A percentile compares a stretch with the other conserved stretches of the same genome.
Conservation (phyloP, 768 basidiomycete genomes). For the Daedaleopsis nitida region DNA sequence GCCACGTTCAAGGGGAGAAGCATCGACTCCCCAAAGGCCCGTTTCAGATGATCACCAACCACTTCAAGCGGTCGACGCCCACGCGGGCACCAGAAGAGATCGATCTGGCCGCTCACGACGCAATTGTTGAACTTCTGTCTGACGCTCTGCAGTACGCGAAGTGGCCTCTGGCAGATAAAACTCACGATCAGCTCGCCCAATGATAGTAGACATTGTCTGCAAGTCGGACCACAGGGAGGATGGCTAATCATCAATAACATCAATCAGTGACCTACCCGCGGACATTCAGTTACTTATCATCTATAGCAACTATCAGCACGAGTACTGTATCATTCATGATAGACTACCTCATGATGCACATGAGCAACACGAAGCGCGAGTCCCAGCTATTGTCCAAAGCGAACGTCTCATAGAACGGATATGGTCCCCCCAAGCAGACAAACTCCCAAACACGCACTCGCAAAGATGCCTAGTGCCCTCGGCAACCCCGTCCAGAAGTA, state of each 20-base stretch:
- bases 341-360: too few species aligned
- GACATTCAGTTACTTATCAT: too few species aligned
- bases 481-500: slow-evolving; percentile 30
- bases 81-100: not conserved
- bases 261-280: too few species aligned
- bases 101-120: not conserved
- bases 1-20: too few species aligned
- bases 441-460: slow-evolving; percentile 26
- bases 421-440: slow-evolving; percentile 5
- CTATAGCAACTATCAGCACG: too few species aligned
- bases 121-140: not conserved
- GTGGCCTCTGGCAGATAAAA: not conserved
- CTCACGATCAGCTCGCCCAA: not conserved
- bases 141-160: not conserved
- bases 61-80: too few species aligned
- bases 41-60: too few species aligned
- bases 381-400: too few species aligned
- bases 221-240: not conserved
- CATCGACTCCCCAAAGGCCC: too few species aligned
- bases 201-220: too few species aligned
- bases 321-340: too few species aligned
- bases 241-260: not conserved
- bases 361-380: too few species aligned
- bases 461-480: slow-evolving; percentile 22
- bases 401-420: slow-evolving; percentile 2